phyloP scores from a whole-genome alignment of 306 rosid genomes.

The Pterocarpus macrocarpus region DNA sequence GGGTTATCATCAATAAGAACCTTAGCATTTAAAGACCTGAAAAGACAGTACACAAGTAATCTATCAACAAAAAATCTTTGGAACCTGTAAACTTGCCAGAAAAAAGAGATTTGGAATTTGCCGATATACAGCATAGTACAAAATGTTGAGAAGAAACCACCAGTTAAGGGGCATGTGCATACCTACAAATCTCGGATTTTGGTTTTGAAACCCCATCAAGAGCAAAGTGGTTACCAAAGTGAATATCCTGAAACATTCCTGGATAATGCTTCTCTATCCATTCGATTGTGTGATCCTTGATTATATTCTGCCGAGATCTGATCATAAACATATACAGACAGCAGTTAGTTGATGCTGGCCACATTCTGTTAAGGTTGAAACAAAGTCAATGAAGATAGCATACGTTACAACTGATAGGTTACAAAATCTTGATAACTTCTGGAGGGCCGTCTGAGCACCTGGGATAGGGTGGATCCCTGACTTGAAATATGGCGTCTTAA shows the following conservation, averaged over 20 bases:
- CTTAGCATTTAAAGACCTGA: conserved; percentile 85
- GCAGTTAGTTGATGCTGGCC: conserved; percentile 41
- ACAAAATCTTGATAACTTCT: conserved; percentile 80
- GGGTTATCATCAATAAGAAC: conserved; percentile 93
- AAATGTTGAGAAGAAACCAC: too few relatives aligned
- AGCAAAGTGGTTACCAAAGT: conserved; percentile 97
- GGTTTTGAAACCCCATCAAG: conserved; percentile 83
- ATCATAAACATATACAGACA: conserved; percentile 37
- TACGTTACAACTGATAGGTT: conserved; percentile 94
- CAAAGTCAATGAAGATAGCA: conserved; percentile 49
- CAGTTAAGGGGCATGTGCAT: conserved; percentile 9
- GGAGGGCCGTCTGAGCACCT: conserved; percentile 80
- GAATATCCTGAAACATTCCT: conserved; percentile 89
- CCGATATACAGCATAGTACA: too few relatives aligned
- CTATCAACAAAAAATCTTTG: conserved; percentile 24
- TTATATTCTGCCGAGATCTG: conserved; percentile 90
- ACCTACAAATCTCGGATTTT: conserved; percentile 96
- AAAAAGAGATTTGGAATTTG: too few relatives aligned
- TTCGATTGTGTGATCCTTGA: conserved; percentile 88
- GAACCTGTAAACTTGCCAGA: background rate
- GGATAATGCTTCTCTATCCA: conserved; percentile 87
- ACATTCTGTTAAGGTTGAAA: conserved; percentile 24
- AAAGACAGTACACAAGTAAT: conserved; percentile 26
- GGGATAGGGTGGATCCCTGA: conserved; percentile 90
- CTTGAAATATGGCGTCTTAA: conserved; percentile 88